Conservation (phyloP, 2,329 filamentous ascomycete genomes). For the Fusarium hostae region DNA sequence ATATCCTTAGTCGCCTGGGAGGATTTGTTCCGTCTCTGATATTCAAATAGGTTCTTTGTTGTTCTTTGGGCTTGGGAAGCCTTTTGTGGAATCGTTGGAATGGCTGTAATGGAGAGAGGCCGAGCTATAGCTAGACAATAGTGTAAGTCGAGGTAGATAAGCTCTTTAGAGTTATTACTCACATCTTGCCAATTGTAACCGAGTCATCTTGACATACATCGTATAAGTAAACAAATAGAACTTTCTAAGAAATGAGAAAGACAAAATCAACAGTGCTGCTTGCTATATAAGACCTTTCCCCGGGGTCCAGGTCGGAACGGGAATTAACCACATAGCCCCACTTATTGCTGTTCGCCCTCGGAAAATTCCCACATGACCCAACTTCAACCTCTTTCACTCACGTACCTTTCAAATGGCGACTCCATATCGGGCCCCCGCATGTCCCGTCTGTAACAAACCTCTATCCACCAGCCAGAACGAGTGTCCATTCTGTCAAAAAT, state of each 20-base stretch:
- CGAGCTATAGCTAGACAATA: neutral
- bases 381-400: neutral
- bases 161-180: neutral
- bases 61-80: neutral
- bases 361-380: slow-evolving; percentile 27
- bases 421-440: neutral
- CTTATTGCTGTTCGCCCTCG: slow-evolving; percentile 1
- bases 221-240: rapidly evolving
- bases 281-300: neutral
- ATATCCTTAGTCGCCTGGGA: neutral
- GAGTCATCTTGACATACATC: neutral
- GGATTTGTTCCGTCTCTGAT: neutral
- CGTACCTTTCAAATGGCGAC: neutral
- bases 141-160: slow-evolving; percentile 20
- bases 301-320: neutral
- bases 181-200: slow-evolving; percentile 6
- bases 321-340: slow-evolving; percentile 25
- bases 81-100: neutral
- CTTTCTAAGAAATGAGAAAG: neutral
- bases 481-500: slow-evolving; percentile 31
- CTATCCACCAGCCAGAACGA: neutral
- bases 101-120: neutral
- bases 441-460: neutral
- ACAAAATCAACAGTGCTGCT: neutral
- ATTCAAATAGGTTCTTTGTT: neutral